Conservation (phyloP, 2,329 filamentous ascomycete genomes). For the Arthrobotrys conoides region DNA sequence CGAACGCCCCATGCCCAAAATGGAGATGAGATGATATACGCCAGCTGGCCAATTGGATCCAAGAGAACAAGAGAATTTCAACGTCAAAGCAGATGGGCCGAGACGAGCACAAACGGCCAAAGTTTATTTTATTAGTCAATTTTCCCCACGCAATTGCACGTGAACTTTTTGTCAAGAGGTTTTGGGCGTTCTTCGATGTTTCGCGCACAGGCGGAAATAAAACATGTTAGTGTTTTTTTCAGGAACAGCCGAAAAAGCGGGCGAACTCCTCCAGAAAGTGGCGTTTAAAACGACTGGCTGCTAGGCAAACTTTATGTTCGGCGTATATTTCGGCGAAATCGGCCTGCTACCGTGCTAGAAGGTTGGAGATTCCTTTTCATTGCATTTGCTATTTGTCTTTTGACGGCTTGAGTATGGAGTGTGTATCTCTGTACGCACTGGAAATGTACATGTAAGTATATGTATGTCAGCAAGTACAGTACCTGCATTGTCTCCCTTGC, state of each 20-base stretch:
- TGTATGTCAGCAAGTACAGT: neutral
- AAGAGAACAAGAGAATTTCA: neutral
- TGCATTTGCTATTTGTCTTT: neutral
- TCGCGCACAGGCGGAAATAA: constrained; percentile 23
- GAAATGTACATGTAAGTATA: neutral
- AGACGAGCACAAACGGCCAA: constrained; percentile 16
- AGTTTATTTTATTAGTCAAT: constrained; percentile 11
- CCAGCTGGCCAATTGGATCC: no score
- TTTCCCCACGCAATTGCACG: constrained; percentile 17
- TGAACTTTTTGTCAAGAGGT: constrained; percentile 16
- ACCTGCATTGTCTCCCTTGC: neutral
- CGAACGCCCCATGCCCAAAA: constrained; percentile 23
- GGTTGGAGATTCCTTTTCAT: constrained; percentile 1
- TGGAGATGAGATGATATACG: constrained; percentile 21
- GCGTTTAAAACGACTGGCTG: constrained; percentile 23
- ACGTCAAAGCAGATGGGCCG: neutral
- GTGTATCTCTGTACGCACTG: neutral
- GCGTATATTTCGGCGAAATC: constrained; percentile 20
- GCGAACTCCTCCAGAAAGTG: constrained; percentile 44
- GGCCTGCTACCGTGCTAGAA: neutral
- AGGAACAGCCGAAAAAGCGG: constrained; percentile 22
- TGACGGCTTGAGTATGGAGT: no score
- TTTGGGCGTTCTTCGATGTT: constrained; percentile 4
- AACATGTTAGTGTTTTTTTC: constrained; percentile 27
- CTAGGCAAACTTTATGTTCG: constrained; percentile 7